These are phyloP conservation scores for Heliamphora exappendiculata DNA, from an alignment of 148 eudicot genomes.

Conservation along the genomic window DNA sequence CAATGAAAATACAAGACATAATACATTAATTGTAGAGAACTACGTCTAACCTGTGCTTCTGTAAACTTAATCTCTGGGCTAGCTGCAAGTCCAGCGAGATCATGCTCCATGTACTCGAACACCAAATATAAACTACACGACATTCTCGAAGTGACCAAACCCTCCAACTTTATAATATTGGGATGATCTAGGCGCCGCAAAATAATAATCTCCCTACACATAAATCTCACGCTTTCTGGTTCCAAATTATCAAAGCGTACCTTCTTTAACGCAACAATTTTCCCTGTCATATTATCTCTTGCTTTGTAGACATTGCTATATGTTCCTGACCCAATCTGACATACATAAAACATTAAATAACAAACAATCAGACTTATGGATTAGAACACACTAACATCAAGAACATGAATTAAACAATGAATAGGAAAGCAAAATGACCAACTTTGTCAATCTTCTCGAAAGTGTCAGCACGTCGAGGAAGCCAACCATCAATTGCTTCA, in stretches of 20 bases:
- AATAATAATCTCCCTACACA: constrained; percentile 89
- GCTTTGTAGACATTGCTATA: constrained; percentile 98
- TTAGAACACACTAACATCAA: not conserved
- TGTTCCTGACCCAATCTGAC: constrained; percentile 90
- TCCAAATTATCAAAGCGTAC: constrained; percentile 92
- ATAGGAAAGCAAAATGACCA: not conserved
- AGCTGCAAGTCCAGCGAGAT: constrained; percentile 91
- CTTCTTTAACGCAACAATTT: constrained; percentile 89
- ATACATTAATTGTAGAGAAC: not conserved
- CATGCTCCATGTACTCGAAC: constrained; percentile 94
- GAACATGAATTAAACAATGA: not conserved
- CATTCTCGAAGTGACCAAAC: constrained; percentile 93
- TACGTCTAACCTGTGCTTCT: constrained; percentile 62
- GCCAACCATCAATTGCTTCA: constrained; percentile 59
- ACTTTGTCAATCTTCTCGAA: constrained; percentile 64
- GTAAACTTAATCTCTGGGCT: constrained; percentile 85
- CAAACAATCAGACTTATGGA: not conserved
- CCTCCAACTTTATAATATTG: constrained; percentile 79
- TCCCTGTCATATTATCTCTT: constrained; percentile 65
- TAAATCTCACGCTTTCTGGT: constrained; percentile 89
- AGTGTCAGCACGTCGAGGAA: constrained; percentile 56
- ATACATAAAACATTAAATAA: not conserved
- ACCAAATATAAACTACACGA: constrained; percentile 91
- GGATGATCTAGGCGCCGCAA: constrained; percentile 85
- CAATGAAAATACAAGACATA: not conserved